phyloP scores from a whole-genome alignment of 345 rosid genomes.

The Cardamine occulta region DNA sequence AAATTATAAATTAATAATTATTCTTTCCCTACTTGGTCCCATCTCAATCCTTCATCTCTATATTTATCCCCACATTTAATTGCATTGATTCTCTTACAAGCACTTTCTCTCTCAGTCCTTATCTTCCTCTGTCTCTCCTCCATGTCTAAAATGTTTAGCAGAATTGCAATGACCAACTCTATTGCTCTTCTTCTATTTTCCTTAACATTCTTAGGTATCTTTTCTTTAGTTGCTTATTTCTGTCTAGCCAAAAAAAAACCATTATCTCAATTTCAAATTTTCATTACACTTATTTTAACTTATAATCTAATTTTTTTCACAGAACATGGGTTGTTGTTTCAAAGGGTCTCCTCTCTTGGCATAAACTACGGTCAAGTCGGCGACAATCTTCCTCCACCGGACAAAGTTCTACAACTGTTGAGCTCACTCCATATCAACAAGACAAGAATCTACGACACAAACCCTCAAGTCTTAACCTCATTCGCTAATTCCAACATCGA shows the following conservation, averaged over 20 bases:
- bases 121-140: conserved; percentile 15
- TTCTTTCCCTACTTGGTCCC: conserved; percentile 31
- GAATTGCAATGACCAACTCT: conserved; percentile 37
- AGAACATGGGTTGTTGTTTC: conserved; percentile 52
- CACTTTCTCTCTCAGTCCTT: conserved; percentile 11
- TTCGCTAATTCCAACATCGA: conserved; percentile 77
- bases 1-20: conserved; percentile 24
- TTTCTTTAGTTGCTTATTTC: background rate
- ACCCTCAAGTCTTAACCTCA: conserved; percentile 72
- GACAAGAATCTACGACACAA: conserved; percentile 86
- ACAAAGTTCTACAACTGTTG: conserved; percentile 67
- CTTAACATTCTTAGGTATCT: conserved; percentile 55
- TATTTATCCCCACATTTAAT: conserved; percentile 33
- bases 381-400: conserved; percentile 75
- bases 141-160: conserved; percentile 45
- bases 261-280: background rate
- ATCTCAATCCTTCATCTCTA: conserved; percentile 31
- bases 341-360: conserved; percentile 65
- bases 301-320: conserved; percentile 13
- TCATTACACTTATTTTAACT: background rate
- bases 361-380: conserved; percentile 95
- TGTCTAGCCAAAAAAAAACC: background rate
- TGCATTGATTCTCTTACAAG: conserved; percentile 38
- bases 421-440: conserved; percentile 65
- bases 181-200: conserved; percentile 48